Conservation (phyloP, 1,139 yeast genomes). For the Debaryomyces coudertii region DNA sequence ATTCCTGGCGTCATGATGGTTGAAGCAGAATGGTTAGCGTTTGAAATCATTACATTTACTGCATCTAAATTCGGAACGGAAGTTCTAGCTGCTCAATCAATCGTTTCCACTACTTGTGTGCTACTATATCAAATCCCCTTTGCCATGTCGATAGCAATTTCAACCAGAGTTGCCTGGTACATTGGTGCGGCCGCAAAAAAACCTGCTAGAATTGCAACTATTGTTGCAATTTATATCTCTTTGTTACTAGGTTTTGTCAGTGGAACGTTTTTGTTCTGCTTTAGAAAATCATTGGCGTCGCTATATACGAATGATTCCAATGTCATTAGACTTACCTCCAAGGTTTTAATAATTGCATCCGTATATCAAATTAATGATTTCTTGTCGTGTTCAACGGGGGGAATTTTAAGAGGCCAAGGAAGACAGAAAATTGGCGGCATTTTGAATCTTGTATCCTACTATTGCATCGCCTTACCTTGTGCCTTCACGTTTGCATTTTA, state of each 20-base stretch:
- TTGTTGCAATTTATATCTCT: slow-evolving; percentile 46
- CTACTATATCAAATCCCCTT: slow-evolving; percentile 74
- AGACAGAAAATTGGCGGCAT: slow-evolving; percentile 68
- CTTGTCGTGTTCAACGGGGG: slow-evolving; percentile 58
- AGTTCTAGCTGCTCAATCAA: slow-evolving; percentile 72
- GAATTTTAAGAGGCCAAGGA: slow-evolving; percentile 68
- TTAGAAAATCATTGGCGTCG: slow-evolving; percentile 45
- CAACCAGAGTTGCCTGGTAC: slow-evolving; percentile 77
- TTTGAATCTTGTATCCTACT: slow-evolving; percentile 58
- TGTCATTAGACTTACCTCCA: slow-evolving; percentile 54
- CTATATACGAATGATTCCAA: slow-evolving; percentile 53
- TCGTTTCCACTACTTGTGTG: slow-evolving; percentile 69
- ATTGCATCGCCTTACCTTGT: slow-evolving; percentile 59
- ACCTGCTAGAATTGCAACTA: slow-evolving; percentile 48
- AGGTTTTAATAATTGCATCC: slow-evolving; percentile 58
- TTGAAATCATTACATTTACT: slow-evolving; percentile 62
- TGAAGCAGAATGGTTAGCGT: slow-evolving; percentile 71
- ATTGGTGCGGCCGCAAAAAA: slow-evolving; percentile 68
- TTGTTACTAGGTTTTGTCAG: slow-evolving; percentile 46
- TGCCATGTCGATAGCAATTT: slow-evolving; percentile 72
- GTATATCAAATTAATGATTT: slow-evolving; percentile 62
- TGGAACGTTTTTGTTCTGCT: slow-evolving; percentile 38
- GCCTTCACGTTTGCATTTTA: slow-evolving; percentile 58
- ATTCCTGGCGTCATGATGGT: slow-evolving; percentile 68
- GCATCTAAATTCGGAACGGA: slow-evolving; percentile 68